phyloP scores from a whole-genome alignment of 352 stramenopile genomes.

The Plasmopara viticola region DNA sequence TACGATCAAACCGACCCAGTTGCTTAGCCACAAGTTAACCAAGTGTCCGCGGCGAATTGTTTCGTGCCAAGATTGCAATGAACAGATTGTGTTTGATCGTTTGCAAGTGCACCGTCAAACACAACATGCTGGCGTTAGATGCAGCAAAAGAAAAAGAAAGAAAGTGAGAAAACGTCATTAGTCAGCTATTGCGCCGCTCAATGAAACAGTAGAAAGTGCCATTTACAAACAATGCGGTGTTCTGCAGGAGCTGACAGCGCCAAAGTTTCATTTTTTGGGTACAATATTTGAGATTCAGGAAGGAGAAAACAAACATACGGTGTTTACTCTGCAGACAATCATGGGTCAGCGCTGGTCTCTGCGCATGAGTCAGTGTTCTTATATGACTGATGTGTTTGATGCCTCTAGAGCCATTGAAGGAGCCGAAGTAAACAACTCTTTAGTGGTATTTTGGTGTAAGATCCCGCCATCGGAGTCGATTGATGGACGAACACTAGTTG shows the following conservation, averaged over 20 bases:
- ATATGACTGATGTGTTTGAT: slow-evolving; percentile 2
- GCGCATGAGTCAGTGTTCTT: slow-evolving; percentile 8
- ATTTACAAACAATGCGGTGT: background rate
- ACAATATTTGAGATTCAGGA: slow-evolving; percentile 17
- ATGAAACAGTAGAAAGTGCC: background rate
- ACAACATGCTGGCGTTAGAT: slow-evolving; percentile 5
- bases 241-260: slow-evolving; percentile 5
- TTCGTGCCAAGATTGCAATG: slow-evolving; percentile 19
- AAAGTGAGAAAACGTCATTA: slow-evolving; percentile 5
- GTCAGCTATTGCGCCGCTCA: background rate
- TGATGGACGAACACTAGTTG: slow-evolving; percentile 15
- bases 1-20: slow-evolving; percentile 21
- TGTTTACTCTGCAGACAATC: slow-evolving; percentile 20
- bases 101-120: slow-evolving; percentile 18
- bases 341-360: slow-evolving; percentile 22
- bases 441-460: slow-evolving; percentile 28
- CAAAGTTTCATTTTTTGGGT: slow-evolving; percentile 26
- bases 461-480: slow-evolving; percentile 22
- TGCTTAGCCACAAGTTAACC: slow-evolving; percentile 25
- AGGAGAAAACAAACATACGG: slow-evolving; percentile 16
- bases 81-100: slow-evolving; percentile 25
- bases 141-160: slow-evolving; percentile 14
- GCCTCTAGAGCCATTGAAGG: slow-evolving; percentile 7
- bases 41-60: slow-evolving; percentile 29
- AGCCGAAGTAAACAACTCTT: slow-evolving; percentile 14